Evolutionary conservation across 2,329 filamentous ascomycete species (phyloP).

Genomic region (Arthrocladium fulminans): DNA sequence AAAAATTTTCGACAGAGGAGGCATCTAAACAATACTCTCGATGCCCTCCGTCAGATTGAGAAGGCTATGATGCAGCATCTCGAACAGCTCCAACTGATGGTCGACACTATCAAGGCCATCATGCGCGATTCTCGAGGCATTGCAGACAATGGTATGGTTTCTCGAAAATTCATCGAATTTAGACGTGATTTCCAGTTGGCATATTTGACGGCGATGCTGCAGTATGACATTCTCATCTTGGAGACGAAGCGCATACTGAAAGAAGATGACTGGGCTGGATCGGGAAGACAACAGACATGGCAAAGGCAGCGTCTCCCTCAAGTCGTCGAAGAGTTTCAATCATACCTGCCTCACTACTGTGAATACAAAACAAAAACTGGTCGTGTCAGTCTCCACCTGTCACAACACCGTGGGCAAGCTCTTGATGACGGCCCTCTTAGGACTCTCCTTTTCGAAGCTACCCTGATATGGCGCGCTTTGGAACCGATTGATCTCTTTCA

Average conservation of each 20-base stretch:
- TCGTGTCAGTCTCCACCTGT: conserved; percentile 23
- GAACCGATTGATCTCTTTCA: neutral
- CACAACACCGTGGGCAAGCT: neutral
- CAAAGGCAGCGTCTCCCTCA: conserved; percentile 32
- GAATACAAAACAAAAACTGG: conserved; percentile 33
- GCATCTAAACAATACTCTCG: neutral
- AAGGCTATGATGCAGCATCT: neutral
- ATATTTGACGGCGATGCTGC: neutral
- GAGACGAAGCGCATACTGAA: conserved; percentile 12
- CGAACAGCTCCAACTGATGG: conserved; percentile 6
- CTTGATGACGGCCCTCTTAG: neutral
- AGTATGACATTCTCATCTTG: neutral
- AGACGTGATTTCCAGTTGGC: conserved; percentile 15
- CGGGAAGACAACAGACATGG: conserved; percentile 25
- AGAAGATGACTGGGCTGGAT: conserved; percentile 16
- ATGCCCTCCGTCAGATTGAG: neutral
- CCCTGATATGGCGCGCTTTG: neutral
- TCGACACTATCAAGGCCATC: neutral
- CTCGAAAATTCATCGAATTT: conserved; percentile 14
- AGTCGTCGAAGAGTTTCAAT: conserved; percentile 40
- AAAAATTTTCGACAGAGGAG: neutral
- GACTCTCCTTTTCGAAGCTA: neutral
- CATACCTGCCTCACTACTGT: conserved; percentile 36
- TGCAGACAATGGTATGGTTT: neutral
- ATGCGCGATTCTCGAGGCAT: neutral